These are phyloP conservation scores for Solanum chiquidenum DNA, from an alignment of 257 asterid genomes.

Conservation along the genomic window DNA sequence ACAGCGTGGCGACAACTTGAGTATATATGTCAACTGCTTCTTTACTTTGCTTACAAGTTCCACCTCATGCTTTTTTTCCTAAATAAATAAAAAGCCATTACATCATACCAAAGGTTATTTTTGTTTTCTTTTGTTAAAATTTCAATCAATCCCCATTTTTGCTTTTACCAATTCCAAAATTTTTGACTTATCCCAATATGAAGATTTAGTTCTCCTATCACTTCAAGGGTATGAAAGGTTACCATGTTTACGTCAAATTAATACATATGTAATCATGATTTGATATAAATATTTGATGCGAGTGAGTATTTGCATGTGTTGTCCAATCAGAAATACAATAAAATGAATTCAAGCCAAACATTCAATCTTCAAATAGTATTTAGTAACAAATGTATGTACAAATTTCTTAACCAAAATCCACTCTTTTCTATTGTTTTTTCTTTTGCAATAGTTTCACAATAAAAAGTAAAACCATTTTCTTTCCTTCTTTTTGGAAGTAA, in stretches of 20 bases:
- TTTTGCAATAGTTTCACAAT: background rate
- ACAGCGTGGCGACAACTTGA: background rate
- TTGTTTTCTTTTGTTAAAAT: background rate
- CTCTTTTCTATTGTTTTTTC: background rate
- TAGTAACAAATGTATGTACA: background rate
- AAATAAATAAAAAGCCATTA: background rate
- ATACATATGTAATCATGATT: background rate
- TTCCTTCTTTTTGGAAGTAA: background rate
- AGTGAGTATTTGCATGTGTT: background rate
- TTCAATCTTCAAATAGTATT: background rate
- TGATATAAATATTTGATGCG: rapidly evolving
- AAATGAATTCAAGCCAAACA: background rate
- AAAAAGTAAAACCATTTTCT: background rate
- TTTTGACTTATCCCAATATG: background rate
- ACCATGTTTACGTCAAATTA: background rate
- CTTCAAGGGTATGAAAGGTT: background rate
- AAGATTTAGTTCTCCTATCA: background rate
- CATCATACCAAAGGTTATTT: background rate
- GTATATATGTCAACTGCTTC: background rate
- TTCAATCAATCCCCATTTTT: background rate
- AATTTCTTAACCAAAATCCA: background rate
- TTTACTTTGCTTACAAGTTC: background rate
- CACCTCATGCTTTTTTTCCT: background rate
- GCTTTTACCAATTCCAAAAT: background rate
- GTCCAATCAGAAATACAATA: background rate